Conservation (phyloP, 495 filamentous ascomycete genomes). For the Bacidia rubella region DNA sequence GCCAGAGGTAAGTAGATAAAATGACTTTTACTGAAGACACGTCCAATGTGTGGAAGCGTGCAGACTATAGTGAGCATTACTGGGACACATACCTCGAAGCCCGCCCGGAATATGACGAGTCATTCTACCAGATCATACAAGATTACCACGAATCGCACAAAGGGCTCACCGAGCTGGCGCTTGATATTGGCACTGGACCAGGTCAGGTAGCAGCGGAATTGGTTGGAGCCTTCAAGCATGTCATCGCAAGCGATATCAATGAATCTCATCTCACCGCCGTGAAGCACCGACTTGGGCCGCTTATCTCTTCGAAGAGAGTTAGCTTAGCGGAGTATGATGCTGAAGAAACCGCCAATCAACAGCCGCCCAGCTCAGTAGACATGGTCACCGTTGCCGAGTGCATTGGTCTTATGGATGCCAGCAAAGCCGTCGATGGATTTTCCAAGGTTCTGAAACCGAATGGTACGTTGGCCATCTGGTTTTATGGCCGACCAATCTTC, state of each 20-base stretch:
- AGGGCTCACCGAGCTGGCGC: slow-evolving; percentile 11
- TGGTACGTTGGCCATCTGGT: slow-evolving; percentile 23
- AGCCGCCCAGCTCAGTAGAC: slow-evolving; percentile 14
- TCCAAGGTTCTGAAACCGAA: slow-evolving; percentile 15
- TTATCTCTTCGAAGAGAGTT: background rate
- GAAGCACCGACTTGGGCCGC: slow-evolving; percentile 1
- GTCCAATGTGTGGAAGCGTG: no score
- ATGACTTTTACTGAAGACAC: no score
- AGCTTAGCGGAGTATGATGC: slow-evolving; percentile 10
- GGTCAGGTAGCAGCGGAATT: slow-evolving; percentile 18
- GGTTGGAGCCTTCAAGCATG: slow-evolving; percentile 13
- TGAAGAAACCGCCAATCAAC: slow-evolving; percentile 14
- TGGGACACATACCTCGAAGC: slow-evolving; percentile 15
- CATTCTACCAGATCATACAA: slow-evolving; percentile 15
- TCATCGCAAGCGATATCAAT: slow-evolving; percentile 20
- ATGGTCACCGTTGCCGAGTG: slow-evolving; percentile 20
- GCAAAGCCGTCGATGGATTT: slow-evolving; percentile 14
- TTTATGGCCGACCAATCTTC: slow-evolving; percentile 23
- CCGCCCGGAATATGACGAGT: slow-evolving; percentile 13
- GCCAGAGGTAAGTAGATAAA: no score
- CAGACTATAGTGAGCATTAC: no score
- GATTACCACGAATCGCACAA: slow-evolving; percentile 11
- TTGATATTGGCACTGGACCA: slow-evolving; percentile 22
- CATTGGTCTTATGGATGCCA: slow-evolving; percentile 20
- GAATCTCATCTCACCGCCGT: slow-evolving; percentile 14